Conservation (phyloP, 2,329 filamentous ascomycete species). For the Pseudopyricularia cyperi region DNA sequence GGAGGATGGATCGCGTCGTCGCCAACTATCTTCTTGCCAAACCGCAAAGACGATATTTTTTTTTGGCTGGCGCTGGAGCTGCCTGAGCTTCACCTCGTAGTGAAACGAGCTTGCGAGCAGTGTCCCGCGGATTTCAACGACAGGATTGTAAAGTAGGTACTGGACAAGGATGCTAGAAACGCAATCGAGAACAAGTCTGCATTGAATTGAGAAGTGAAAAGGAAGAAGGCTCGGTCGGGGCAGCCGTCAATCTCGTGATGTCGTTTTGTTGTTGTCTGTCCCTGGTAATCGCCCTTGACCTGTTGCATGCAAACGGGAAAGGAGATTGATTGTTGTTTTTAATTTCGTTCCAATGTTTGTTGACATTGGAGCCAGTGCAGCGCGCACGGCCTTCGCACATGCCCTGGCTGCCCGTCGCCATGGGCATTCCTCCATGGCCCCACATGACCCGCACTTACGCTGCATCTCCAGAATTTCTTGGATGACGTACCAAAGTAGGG, state of each 20-base stretch:
- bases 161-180: conserved; percentile 2
- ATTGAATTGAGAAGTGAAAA: background rate
- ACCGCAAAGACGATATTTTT: background rate
- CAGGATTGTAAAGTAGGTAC: background rate
- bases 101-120: background rate
- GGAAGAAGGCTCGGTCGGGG: background rate
- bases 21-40: background rate
- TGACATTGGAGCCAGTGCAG: background rate
- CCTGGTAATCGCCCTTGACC: background rate
- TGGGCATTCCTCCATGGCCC: background rate
- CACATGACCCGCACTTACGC: background rate
- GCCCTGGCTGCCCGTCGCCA: background rate
- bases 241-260: background rate
- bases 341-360: background rate
- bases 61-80: background rate
- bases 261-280: background rate
- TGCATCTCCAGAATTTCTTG: background rate
- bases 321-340: background rate
- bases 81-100: background rate
- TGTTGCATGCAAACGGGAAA: background rate
- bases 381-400: background rate
- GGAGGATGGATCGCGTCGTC: background rate
- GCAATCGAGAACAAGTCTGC: conserved; percentile 3
- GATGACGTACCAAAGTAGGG: background rate
- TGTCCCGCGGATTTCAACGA: background rate